Conservation (phyloP, 2,329 filamentous ascomycete species). For the Fonsecaea nubica region DNA sequence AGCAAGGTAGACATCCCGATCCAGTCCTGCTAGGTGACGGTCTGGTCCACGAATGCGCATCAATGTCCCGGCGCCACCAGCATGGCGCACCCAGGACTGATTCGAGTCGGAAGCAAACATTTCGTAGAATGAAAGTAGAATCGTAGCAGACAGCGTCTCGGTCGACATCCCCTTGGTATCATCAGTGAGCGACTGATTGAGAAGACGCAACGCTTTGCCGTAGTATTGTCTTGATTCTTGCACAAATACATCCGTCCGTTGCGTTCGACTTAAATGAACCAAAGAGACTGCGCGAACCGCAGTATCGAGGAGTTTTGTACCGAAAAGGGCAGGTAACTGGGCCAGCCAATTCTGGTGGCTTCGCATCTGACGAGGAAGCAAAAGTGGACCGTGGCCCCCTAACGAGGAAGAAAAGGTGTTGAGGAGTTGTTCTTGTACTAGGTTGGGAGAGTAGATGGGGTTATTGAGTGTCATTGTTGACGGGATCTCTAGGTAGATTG, state of each 20-base stretch:
- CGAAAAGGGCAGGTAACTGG: conserved; percentile 36
- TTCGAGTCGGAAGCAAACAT: conserved; percentile 47
- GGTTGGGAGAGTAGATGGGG: conserved; percentile 31
- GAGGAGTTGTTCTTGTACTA: conserved; percentile 39
- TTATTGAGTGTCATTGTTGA: conserved; percentile 24
- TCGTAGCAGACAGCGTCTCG: conserved; percentile 46
- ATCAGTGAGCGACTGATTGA: conserved; percentile 43
- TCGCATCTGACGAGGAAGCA: conserved; percentile 29
- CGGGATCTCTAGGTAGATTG: conserved; percentile 19
- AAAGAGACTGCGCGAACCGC: conserved; percentile 43
- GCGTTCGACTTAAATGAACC: conserved; percentile 42
- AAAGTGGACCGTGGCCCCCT: conserved; percentile 6
- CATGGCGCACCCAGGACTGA: conserved; percentile 48
- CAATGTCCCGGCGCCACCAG: conserved; percentile 45
- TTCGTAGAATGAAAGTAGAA: conserved; percentile 48
- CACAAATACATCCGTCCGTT: conserved; percentile 38
- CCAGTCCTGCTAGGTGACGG: conserved; percentile 46
- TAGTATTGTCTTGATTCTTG: conserved; percentile 45
- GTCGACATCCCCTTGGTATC: conserved; percentile 43
- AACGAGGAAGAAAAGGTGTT: conserved; percentile 30
- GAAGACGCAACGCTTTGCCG: conserved; percentile 43
- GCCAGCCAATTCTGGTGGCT: conserved; percentile 37
- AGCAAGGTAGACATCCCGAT: conserved; percentile 46
- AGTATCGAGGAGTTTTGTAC: conserved; percentile 37
- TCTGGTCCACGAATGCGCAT: conserved; percentile 46